Percentiles rank a stretch among this genome's conserved stretches.
These are phyloP conservation scores for Auricularia sp. DNA, from an alignment of 768 basidiomycete species.

Conservation along the genomic window DNA sequence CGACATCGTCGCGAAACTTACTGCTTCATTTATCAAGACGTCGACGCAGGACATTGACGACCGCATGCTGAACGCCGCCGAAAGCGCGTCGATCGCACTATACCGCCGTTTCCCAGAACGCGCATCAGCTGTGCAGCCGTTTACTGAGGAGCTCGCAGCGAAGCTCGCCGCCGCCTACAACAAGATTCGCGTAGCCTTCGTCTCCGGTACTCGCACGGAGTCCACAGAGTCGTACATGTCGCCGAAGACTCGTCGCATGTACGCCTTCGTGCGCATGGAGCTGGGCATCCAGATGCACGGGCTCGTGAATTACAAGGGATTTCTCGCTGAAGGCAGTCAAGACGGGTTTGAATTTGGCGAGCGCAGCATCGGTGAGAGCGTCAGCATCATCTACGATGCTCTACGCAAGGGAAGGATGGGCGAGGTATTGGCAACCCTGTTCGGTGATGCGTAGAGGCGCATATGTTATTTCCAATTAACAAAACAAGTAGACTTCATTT, in stretches of 20 bases:
- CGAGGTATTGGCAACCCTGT: background rate
- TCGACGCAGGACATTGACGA: constrained; percentile 25
- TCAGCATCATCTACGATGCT: background rate
- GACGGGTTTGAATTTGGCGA: background rate
- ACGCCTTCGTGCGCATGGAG: constrained; percentile 62
- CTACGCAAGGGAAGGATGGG: background rate
- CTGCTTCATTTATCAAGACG: constrained; percentile 48
- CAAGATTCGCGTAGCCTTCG: constrained; percentile 41
- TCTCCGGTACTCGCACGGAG: constrained; percentile 48
- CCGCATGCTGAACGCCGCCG: background rate
- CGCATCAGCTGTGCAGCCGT: background rate
- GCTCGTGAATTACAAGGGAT: constrained; percentile 45
- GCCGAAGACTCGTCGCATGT: constrained; percentile 46
- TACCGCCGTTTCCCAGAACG: background rate
- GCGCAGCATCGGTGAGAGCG: background rate
- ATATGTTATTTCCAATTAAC: background rate
- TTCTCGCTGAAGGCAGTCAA: constrained; percentile 5
- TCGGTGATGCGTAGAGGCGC: background rate
- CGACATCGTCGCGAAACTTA: constrained; percentile 31
- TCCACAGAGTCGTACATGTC: constrained; percentile 39
- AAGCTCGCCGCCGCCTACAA: background rate
- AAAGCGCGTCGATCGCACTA: background rate
- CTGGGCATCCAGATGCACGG: constrained; percentile 79
- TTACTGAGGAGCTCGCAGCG: background rate
- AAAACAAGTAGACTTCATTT: background rate